A percentile compares a stretch with the other conserved stretches of the same genome.
Conservation (phyloP, 2,329 filamentous ascomycete species). For the Chaetomiaceae sp. region DNA sequence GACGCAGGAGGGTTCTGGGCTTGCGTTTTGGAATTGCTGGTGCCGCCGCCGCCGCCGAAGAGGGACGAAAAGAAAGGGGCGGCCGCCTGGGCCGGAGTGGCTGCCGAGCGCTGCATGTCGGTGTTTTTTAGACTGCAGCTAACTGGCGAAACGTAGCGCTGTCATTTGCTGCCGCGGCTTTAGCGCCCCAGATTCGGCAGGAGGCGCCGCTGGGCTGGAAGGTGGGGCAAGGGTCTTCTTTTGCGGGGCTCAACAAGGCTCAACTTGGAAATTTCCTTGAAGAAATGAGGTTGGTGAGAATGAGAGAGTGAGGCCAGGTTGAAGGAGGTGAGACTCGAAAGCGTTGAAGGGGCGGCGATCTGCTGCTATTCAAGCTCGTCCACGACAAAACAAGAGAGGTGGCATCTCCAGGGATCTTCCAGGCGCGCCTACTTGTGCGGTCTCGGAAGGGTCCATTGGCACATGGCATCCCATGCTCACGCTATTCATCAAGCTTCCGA, state of each 20-base stretch:
- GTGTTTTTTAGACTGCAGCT: conserved; percentile 10
- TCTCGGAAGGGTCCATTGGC: not conserved
- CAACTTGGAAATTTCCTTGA: too few relatives aligned
- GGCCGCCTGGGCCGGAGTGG: conserved; percentile 25
- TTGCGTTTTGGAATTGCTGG: conserved; percentile 18
- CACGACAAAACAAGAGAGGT: not conserved
- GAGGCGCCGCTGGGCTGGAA: conserved; percentile 11
- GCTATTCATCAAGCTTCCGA: not conserved
- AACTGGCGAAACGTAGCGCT: conserved; percentile 10
- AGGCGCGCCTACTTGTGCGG: not conserved
- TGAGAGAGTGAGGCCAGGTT: not conserved
- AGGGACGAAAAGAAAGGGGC: conserved; percentile 29
- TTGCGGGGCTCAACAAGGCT: not conserved
- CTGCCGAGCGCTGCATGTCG: conserved; percentile 27
- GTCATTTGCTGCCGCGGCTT: conserved; percentile 20
- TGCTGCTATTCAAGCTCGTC: not conserved
- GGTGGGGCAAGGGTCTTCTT: not conserved
- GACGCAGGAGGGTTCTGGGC: conserved; percentile 12
- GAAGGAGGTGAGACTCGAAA: not conserved
- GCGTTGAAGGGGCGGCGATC: not conserved
- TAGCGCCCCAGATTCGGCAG: conserved; percentile 22
- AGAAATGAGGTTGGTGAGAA: too few relatives aligned
- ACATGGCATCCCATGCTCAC: not conserved
- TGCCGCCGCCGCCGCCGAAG: conserved; percentile 24
- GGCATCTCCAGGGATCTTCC: conserved; percentile 6